These are phyloP conservation scores for Malus hybrid DNA, from an alignment of 331 rosid species.

Conservation along the genomic window DNA sequence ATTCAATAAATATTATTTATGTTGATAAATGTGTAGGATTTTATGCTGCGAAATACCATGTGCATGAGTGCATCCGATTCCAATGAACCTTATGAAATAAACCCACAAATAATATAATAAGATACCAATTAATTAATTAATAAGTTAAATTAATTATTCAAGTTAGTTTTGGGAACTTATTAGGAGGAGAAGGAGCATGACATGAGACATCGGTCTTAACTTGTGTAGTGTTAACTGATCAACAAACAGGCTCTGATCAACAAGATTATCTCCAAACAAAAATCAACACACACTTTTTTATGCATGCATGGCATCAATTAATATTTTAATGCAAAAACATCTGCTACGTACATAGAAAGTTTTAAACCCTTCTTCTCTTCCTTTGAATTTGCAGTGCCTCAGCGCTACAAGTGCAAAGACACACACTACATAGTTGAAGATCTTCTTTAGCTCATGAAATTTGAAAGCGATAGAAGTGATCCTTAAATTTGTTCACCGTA, in stretches of 20 bases:
- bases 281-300: neutral
- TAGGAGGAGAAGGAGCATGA: neutral
- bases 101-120: neutral
- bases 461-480: no score
- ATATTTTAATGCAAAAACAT: neutral
- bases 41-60: neutral
- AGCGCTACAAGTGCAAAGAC: no score
- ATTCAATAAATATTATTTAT: no score
- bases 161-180: neutral
- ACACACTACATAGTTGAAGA: no score
- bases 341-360: neutral
- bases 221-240: neutral
- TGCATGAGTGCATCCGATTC: neutral
- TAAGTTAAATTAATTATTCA: neutral
- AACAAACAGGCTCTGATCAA: neutral
- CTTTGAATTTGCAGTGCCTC: no score
- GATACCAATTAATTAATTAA: no score
- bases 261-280: neutral
- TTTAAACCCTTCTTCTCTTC: no score
- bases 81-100: neutral
- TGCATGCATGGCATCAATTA: neutral
- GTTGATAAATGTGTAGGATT: neutral
- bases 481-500: no score
- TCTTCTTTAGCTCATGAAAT: no score
- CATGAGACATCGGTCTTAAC: neutral